These are phyloP conservation scores for Stylonectria norvegica DNA, from an alignment of 2,329 filamentous ascomycete genomes.

Conservation along the genomic window DNA sequence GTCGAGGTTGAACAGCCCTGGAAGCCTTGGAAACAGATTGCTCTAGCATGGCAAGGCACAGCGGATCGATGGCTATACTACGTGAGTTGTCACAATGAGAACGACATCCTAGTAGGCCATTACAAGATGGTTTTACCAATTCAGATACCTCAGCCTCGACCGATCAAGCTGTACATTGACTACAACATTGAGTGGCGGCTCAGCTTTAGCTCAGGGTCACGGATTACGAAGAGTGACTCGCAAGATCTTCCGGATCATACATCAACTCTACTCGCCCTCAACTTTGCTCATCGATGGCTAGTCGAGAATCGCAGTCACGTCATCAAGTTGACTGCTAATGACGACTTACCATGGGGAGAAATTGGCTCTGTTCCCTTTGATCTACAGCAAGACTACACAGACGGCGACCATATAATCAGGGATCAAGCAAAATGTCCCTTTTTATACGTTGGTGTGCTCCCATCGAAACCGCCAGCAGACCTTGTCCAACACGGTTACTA, in stretches of 20 bases:
- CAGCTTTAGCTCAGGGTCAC: constrained; percentile 15
- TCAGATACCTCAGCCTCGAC: constrained; percentile 35
- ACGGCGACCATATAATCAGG: constrained; percentile 38
- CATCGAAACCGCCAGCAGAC: constrained; percentile 41
- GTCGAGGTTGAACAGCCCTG: constrained; percentile 36
- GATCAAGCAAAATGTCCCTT: constrained; percentile 36
- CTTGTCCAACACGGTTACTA: constrained; percentile 37
- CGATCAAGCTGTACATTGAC: constrained; percentile 42
- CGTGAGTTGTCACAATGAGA: constrained; percentile 35
- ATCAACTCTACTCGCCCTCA: constrained; percentile 41
- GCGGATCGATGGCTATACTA: constrained; percentile 24
- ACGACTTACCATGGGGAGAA: constrained; percentile 26
- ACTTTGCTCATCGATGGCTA: constrained; percentile 47
- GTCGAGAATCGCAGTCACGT: constrained; percentile 40
- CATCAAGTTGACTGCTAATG: constrained; percentile 38
- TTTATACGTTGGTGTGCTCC: constrained; percentile 40
- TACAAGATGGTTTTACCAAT: constrained; percentile 45
- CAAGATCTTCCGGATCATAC: constrained; percentile 40
- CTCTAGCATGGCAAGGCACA: constrained; percentile 38
- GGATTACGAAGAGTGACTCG: constrained; percentile 18
- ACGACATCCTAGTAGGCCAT: constrained; percentile 29
- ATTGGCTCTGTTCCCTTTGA: constrained; percentile 31
- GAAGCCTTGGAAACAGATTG: constrained; percentile 47
- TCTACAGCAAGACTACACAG: constrained; percentile 19
- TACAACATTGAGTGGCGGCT: constrained; percentile 33